phyloP scores from a whole-genome alignment of 2,329 filamentous ascomycete species.

The Neoascochyta sp. region DNA sequence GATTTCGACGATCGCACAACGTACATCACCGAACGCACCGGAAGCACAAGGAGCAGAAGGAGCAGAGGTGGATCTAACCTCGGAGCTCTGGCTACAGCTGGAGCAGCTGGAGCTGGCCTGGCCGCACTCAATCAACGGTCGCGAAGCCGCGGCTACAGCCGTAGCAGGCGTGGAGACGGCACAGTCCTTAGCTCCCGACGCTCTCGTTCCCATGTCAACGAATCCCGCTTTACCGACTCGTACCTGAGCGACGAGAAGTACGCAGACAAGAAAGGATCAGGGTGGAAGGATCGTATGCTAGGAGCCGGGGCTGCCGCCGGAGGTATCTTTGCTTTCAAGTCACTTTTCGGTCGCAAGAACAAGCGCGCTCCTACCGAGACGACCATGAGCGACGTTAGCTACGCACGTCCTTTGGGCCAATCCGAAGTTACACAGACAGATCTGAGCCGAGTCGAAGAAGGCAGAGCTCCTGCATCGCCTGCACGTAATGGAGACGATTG shows the following conservation, averaged over 20 bases:
- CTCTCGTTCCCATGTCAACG: constrained; percentile 27
- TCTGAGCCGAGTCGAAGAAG: constrained; percentile 52
- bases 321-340: constrained; percentile 46
- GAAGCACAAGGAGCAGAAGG: constrained; percentile 39
- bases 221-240: constrained; percentile 30
- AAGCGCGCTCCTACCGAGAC: constrained; percentile 44
- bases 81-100: constrained; percentile 51
- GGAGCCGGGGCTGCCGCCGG: constrained; percentile 43
- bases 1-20: constrained; percentile 56
- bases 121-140: constrained; percentile 49
- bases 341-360: constrained; percentile 56
- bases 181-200: constrained; percentile 36
- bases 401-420: constrained; percentile 50
- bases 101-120: constrained; percentile 56
- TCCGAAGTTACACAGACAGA: constrained; percentile 48
- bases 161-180: constrained; percentile 20
- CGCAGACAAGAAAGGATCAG: constrained; percentile 27
- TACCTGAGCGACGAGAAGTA: constrained; percentile 45
- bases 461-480: constrained; percentile 50
- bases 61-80: constrained; percentile 34
- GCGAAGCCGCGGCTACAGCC: constrained; percentile 39
- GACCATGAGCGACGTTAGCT: constrained; percentile 50
- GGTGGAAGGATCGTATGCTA: constrained; percentile 47
- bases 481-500: constrained; percentile 32
- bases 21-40: constrained; percentile 54